Evolutionary conservation across 495 filamentous ascomycete genomes (phyloP).

Genomic region (Xylaria sp.): DNA sequence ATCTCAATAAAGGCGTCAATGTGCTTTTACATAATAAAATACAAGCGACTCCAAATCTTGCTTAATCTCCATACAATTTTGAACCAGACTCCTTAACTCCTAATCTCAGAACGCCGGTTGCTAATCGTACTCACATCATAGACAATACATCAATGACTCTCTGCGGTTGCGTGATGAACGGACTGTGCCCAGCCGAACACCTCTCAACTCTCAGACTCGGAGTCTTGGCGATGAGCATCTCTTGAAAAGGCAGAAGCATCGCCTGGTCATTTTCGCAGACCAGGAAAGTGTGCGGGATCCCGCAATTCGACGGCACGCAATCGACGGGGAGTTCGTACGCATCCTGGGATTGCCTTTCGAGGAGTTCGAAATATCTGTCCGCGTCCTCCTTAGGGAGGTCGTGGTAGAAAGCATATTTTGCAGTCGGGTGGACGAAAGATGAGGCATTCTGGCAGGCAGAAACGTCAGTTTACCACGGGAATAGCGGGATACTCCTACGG

Average conservation of each 20-base stretch:
- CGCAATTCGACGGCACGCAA: conserved; percentile 24
- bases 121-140: not conserved
- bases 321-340: conserved; percentile 23
- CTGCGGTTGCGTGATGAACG: conserved; percentile 43
- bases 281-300: conserved; percentile 32
- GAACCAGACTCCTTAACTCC: not conserved
- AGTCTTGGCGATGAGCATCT: conserved; percentile 30
- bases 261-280: conserved; percentile 39
- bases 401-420: conserved; percentile 31
- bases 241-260: conserved; percentile 33
- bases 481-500: not conserved
- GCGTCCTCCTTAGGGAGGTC: conserved; percentile 27
- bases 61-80: not conserved
- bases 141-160: conserved; percentile 33
- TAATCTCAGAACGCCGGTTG: not conserved
- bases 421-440: conserved; percentile 9
- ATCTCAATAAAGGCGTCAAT: not conserved
- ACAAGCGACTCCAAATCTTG: not conserved
- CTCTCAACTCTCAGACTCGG: conserved; percentile 33
- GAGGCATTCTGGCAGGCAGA: conserved; percentile 14
- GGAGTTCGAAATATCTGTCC: conserved; percentile 23
- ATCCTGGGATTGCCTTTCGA: conserved; percentile 28
- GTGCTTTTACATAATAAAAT: not conserved
- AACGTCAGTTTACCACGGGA: not conserved
- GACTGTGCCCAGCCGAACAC: conserved; percentile 41